phyloP scores from a whole-genome alignment of 1,139 yeast species.

The Suhomyces atakaporum region DNA sequence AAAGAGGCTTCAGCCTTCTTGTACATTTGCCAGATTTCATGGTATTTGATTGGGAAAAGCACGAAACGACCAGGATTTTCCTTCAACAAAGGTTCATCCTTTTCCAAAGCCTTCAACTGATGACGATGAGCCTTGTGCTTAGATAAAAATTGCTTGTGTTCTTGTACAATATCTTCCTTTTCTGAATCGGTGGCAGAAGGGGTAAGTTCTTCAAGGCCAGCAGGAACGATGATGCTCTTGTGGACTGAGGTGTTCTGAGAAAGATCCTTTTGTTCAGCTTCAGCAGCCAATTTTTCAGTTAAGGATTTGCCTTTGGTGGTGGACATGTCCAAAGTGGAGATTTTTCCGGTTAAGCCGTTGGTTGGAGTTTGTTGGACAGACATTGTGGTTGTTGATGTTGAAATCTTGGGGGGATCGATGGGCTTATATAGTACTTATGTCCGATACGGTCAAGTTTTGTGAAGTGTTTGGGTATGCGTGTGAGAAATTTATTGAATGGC shows the following conservation, averaged over 20 bases:
- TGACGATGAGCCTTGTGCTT: slow-evolving; percentile 71
- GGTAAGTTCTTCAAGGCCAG: slow-evolving; percentile 15
- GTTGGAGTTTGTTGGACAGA: slow-evolving; percentile 50
- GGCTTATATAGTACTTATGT: slow-evolving; percentile 6
- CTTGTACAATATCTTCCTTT: slow-evolving; percentile 22
- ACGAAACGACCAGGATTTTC: slow-evolving; percentile 93
- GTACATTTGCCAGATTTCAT: slow-evolving; percentile 98
- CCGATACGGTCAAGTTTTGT: slow-evolving; percentile 5
- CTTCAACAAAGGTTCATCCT: slow-evolving; percentile 82
- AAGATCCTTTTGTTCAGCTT: slow-evolving; percentile 44
- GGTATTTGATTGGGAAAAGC: slow-evolving; percentile 94
- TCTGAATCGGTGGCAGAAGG: slow-evolving; percentile 14
- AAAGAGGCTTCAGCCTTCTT: slow-evolving; percentile 98
- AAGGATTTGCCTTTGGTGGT: slow-evolving; percentile 37
- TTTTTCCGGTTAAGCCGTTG: slow-evolving; percentile 51
- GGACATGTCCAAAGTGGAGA: slow-evolving; percentile 44
- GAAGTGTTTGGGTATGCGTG: slow-evolving; percentile 6
- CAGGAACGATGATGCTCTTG: slow-evolving; percentile 24
- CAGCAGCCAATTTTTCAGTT: slow-evolving; percentile 50
- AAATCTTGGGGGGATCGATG: slow-evolving; percentile 1
- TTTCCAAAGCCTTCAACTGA: slow-evolving; percentile 69
- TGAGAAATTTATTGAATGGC: slow-evolving; percentile 5
- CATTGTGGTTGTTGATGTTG: slow-evolving; percentile 22
- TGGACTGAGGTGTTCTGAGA: slow-evolving; percentile 31
- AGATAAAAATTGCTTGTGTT: slow-evolving; percentile 57